These are phyloP conservation scores for Elsinoe fawcettii DNA, from an alignment of 2,329 filamentous ascomycete genomes.

Conservation along the genomic window DNA sequence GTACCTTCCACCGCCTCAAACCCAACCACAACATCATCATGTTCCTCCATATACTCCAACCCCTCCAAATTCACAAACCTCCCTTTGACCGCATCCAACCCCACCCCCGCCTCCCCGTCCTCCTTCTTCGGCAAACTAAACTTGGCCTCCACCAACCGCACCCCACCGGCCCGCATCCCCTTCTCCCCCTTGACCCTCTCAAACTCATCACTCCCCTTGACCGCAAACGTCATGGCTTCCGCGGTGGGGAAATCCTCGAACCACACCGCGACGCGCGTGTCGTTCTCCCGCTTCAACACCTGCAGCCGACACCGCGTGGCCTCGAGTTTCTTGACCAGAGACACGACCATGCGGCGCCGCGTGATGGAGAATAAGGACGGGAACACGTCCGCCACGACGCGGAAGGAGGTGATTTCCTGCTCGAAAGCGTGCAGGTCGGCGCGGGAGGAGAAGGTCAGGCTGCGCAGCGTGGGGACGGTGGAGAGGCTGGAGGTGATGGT, in stretches of 20 bases:
- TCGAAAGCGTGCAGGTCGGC: slow-evolving; percentile 69
- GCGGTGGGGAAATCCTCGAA: slow-evolving; percentile 83
- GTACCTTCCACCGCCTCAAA: slow-evolving; percentile 63
- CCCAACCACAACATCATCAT: slow-evolving; percentile 79
- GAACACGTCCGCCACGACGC: slow-evolving; percentile 48
- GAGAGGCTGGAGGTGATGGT: slow-evolving; percentile 34
- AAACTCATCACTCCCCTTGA: slow-evolving; percentile 77
- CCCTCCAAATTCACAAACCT: slow-evolving; percentile 79
- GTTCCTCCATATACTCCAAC: slow-evolving; percentile 82
- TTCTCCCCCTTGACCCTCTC: slow-evolving; percentile 48
- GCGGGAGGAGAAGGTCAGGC: slow-evolving; percentile 44
- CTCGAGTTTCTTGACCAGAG: slow-evolving; percentile 92
- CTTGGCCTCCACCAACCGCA: slow-evolving; percentile 82
- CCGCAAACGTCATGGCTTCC: slow-evolving; percentile 78
- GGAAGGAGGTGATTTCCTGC: slow-evolving; percentile 68
- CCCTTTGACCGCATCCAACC: slow-evolving; percentile 51
- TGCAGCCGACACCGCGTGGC: slow-evolving; percentile 72
- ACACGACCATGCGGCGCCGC: slow-evolving; percentile 67
- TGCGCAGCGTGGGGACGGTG: slow-evolving; percentile 59
- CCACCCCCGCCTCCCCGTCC: slow-evolving; percentile 43
- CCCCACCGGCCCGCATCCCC: slow-evolving; percentile 51
- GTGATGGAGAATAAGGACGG: slow-evolving; percentile 73
- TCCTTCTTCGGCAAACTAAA: slow-evolving; percentile 66
- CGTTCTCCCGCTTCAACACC: slow-evolving; percentile 62
- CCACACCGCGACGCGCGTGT: slow-evolving; percentile 70